phyloP scores from a whole-genome alignment of 225 moss, liverwort and hornwort genomes.

The Sphagnum tenellum region DNA sequence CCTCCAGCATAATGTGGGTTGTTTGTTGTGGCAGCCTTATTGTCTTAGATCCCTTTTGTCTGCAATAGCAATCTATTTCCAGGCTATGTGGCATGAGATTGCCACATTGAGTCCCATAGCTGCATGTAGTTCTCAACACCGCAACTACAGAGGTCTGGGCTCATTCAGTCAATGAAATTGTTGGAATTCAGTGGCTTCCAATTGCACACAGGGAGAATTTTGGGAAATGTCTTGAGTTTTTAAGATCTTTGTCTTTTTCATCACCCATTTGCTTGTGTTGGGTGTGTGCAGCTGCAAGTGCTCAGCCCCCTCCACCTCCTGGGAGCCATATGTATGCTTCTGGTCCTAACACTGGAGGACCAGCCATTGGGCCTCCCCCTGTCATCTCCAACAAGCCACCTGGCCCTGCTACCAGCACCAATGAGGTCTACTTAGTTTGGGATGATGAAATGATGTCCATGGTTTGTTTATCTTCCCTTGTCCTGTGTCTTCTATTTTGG shows the following conservation, averaged over 20 bases:
- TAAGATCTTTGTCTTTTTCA: not conserved
- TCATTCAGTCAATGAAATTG: too few relatives aligned
- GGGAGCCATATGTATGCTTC: constrained; percentile 54
- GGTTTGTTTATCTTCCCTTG: constrained; percentile 7
- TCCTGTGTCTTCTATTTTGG: too few relatives aligned
- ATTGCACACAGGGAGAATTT: too few relatives aligned
- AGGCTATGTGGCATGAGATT: too few relatives aligned
- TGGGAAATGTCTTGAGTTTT: too few relatives aligned
- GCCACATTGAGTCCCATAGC: too few relatives aligned
- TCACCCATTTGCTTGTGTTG: not conserved
- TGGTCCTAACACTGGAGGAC: constrained; percentile 40
- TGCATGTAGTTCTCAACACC: too few relatives aligned
- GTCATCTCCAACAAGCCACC: constrained; percentile 53
- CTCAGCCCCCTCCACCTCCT: constrained; percentile 9
- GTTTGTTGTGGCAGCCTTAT: too few relatives aligned
- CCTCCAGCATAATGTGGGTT: too few relatives aligned
- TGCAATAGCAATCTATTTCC: too few relatives aligned
- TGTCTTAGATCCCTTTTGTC: too few relatives aligned
- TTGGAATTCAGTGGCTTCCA: not conserved
- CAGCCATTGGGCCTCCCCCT: constrained; percentile 46
- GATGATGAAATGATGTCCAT: constrained; percentile 45
- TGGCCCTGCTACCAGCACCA: constrained; percentile 15
- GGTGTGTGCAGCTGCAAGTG: not conserved
- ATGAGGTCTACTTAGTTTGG: constrained; percentile 52
- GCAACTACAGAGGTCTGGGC: too few relatives aligned